Conservation (phyloP, 1,284 basidiomycete genomes). For the Pyrrhoderma noxium region DNA sequence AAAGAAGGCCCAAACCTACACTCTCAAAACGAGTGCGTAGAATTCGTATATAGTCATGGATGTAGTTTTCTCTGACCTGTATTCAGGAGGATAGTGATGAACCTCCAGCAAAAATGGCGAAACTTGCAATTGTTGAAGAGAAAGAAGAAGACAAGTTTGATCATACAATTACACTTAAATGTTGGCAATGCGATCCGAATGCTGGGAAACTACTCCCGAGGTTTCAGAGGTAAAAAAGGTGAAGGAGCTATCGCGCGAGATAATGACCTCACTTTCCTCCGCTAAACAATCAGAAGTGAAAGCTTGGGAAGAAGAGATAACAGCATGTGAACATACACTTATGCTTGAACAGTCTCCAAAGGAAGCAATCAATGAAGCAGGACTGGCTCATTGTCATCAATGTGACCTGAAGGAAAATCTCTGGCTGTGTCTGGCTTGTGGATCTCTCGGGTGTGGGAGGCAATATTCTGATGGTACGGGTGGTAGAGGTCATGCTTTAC, state of each 20-base stretch:
- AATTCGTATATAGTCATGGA: slow-evolving; percentile 1
- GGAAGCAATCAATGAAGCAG: slow-evolving; percentile 50
- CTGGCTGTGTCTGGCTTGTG: slow-evolving; percentile 94
- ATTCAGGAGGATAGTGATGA: slow-evolving; percentile 46
- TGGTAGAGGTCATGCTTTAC: slow-evolving; percentile 88
- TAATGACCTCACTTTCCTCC: slow-evolving; percentile 82
- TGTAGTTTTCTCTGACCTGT: neutral
- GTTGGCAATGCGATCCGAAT: slow-evolving; percentile 64
- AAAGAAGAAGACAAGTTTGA: slow-evolving; percentile 88
- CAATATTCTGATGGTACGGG: slow-evolving; percentile 80
- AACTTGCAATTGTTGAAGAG: slow-evolving; percentile 82
- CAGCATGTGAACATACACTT: slow-evolving; percentile 82
- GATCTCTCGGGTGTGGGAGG: slow-evolving; percentile 91
- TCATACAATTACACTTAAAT: slow-evolving; percentile 59
- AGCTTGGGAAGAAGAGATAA: slow-evolving; percentile 95
- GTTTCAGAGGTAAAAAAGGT: slow-evolving; percentile 30
- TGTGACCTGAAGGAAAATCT: slow-evolving; percentile 86
- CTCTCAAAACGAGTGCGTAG: slow-evolving; percentile 56
- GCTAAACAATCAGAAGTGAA: slow-evolving; percentile 91
- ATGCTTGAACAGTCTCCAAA: slow-evolving; percentile 61
- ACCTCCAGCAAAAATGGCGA: slow-evolving; percentile 81
- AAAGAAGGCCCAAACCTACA: slow-evolving; percentile 60
- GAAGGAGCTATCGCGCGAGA: slow-evolving; percentile 53
- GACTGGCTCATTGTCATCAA: slow-evolving; percentile 66
- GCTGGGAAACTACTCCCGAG: slow-evolving; percentile 46